Evolutionary conservation across 2,329 filamentous ascomycete genomes (phyloP), one percentile per base, ranked within the genome.

Genomic region (Uncinocarpus reesii): DNA sequence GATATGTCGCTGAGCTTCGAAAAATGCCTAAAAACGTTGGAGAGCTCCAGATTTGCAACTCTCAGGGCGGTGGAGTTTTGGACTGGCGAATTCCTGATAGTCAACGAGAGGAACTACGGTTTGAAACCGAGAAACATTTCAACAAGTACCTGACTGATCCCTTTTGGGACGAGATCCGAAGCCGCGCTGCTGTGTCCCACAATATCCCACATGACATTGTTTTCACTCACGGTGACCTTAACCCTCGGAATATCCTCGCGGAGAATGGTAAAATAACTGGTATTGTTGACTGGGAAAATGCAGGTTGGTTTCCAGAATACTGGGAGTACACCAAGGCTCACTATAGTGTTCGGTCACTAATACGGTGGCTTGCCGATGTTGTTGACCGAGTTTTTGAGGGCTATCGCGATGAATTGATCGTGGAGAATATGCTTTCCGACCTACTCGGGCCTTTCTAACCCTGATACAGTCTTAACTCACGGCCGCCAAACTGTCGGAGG

Each of bases 221-320:
- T 42, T 61, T 61, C 44, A 61, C 60, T 2, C 59, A 61, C 42
- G 56, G 56, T 8, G 58, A 59, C 47, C 51, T 62, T 7, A 57
- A 54, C 42, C 57, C 56, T 16, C 52, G 56, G 28, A 62, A 62
- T 49, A 57, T 62, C 24, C 53, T 62, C 4, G 52, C 57, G 2
- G 54, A 58, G 31, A 57, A 57, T 40, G 56, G 57, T 2, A 55
- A 52, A 23, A 55, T 62, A 20, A 50, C 50, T 10, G 60, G 57
- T 11, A 51, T 62, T 42, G 53, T 61, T 11, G 60, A 60, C 10
- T 62, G 60, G 60, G 59, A 62, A 51, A 58, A 53, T 37, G 53
- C 59, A 4, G 57, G 58, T 13, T 62, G 56, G 55, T 62, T 57
- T 47, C 59, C 58, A 1, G 58, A 62, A 38, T 62, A 62, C 42